phyloP scores from a whole-genome alignment of 345 rosid genomes.

The Angophora floribunda region DNA sequence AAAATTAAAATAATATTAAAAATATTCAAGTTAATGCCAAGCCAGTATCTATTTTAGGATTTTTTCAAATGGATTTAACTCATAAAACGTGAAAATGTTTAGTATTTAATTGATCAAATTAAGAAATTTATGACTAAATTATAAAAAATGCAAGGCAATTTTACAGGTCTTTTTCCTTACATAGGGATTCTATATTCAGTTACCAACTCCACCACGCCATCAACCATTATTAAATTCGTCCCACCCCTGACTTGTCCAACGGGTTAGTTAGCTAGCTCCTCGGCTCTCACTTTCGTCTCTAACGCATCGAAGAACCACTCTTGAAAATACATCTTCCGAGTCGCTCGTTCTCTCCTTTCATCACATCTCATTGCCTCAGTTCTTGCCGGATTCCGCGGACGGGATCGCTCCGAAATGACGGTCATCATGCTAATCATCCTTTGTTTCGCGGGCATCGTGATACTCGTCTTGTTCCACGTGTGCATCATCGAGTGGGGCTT shows the following conservation, averaged over 20 bases:
- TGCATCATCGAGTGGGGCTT: slow-evolving; percentile 29
- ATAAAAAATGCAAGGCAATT: neutral
- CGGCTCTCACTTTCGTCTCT: neutral
- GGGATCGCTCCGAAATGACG: neutral
- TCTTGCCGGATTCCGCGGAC: neutral
- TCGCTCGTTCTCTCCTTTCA: neutral
- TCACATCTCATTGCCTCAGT: neutral
- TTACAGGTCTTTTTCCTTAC: neutral
- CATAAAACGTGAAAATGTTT: no score
- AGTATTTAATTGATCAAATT: no score
- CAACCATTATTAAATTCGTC: neutral
- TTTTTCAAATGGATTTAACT: no score
- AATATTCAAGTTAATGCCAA: accelerated
- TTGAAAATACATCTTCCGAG: neutral
- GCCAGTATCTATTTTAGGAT: no score
- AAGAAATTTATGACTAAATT: no score
- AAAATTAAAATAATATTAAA: no score
- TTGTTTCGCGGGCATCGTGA: slow-evolving; percentile 25
- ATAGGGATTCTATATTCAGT: neutral
- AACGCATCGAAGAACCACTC: neutral
- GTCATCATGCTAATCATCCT: slow-evolving; percentile 19
- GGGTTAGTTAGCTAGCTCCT: neutral
- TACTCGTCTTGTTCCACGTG: slow-evolving; percentile 26
- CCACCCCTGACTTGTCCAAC: neutral
- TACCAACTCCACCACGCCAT: neutral